Base-by-base conservation (phyloP, 2,329 filamentous ascomycete genomes). In the Beauveria sp. region DNA sequence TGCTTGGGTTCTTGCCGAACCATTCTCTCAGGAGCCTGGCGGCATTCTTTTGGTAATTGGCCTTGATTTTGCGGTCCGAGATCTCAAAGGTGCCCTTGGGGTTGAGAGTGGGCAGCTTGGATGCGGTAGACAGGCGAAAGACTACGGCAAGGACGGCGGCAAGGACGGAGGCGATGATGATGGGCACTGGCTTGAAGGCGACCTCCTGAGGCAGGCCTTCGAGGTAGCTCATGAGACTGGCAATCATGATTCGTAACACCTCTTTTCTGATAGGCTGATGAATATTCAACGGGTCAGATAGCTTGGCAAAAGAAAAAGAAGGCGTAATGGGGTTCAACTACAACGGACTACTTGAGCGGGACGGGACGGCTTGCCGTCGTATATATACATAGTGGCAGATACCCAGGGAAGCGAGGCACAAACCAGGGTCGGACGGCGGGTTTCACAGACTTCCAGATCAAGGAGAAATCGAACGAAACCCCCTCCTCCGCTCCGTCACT, bases 1-100 rank as follows among this genome's bases (percentile, higher is more conserved):
- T 58, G 46, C 31, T 31, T 31, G 62, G 62, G 52, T 63, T 61
- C 40, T 52, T 24, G 18, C 46, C 42, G 53, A 63, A 63, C 62
- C 62, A 63, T n/a, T 49, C 46, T 18, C 52, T 42, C 40, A 60
- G 31, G 12, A 60, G 24, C 58, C 20, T 46, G 51, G 22, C 24
- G 12, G 38, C 62, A 9, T 61, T 43, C 34, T 24, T 34, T 22
- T 46, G 14, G 6, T 34, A 61, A 12, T 20, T 34, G 58, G 53
- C 52, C 54, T 61, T 63, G 51, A 53, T 24, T 9, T 28, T 22
- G 43, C 26, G 20, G 38, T 58, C 22, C 2, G 58, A 51, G 24
- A 61, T 18, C 6, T 63, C 62, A 49, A 61, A 61, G 2, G 26
- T 4, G 48, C 58, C 57, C 22, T 63, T 63, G 46, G 58, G 58